Evolutionary conservation across 179 eudicot species (phyloP).

Genomic region (Beta macrorhiza): DNA sequence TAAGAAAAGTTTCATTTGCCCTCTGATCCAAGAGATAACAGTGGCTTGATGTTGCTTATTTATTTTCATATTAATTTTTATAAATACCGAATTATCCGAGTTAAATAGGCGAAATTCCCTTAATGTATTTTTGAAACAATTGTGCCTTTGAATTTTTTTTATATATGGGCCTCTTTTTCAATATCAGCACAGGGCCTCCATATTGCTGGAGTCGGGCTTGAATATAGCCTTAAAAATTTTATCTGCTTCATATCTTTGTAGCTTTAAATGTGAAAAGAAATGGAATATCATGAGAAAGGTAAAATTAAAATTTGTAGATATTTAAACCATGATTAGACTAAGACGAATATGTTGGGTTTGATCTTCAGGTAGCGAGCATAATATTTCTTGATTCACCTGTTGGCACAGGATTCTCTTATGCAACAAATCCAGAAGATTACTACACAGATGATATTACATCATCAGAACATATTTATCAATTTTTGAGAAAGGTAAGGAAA

Average conservation of each 20-base stretch:
- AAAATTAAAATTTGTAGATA: neutral
- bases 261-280: neutral
- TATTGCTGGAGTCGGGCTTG: too few species aligned
- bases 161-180: too few species aligned
- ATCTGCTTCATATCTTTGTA: neutral
- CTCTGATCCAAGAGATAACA: too few species aligned
- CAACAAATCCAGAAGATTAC: conserved; percentile 25
- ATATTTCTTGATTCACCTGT: conserved; percentile 51
- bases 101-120: too few species aligned
- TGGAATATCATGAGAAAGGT: neutral
- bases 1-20: too few species aligned
- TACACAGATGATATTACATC: conserved; percentile 17
- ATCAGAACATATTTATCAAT: conserved; percentile 22
- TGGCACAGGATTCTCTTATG: conserved; percentile 55
- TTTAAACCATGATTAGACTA: neutral
- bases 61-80: too few species aligned
- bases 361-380: conserved; percentile 38
- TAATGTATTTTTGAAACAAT: too few species aligned
- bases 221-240: too few species aligned
- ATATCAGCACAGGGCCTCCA: too few species aligned
- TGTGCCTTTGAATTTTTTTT: too few species aligned
- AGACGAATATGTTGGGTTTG: neutral
- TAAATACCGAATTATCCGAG: too few species aligned
- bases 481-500: conserved; percentile 20
- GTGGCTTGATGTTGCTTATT: too few species aligned